phyloP scores from a whole-genome alignment of 2,329 filamentous ascomycete genomes.

The Aspergillus tanneri region DNA sequence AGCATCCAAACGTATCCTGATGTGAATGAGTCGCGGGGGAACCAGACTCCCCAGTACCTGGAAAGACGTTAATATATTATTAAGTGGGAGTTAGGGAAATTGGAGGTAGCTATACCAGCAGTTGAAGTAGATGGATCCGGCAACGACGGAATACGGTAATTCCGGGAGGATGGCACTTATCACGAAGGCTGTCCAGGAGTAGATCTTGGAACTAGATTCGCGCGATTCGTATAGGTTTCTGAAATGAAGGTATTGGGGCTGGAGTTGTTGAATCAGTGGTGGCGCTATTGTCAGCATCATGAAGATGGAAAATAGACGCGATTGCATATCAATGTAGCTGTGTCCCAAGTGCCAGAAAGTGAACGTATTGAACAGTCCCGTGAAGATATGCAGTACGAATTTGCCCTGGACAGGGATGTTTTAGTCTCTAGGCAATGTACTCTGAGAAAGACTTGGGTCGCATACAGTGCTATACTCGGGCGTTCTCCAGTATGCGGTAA shows the following conservation, averaged over 20 bases:
- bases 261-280: slow-evolving; percentile 72
- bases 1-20: slow-evolving; percentile 64
- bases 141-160: slow-evolving; percentile 66
- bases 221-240: slow-evolving; percentile 68
- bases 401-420: slow-evolving; percentile 51
- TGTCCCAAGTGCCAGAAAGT: slow-evolving; percentile 65
- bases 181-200: slow-evolving; percentile 71
- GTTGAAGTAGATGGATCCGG: slow-evolving; percentile 64
- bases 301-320: slow-evolving; percentile 72
- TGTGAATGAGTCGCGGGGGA: slow-evolving; percentile 56
- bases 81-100: not conserved
- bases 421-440: not conserved
- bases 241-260: slow-evolving; percentile 67
- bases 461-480: slow-evolving; percentile 57
- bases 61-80: not conserved
- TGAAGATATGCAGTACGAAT: slow-evolving; percentile 61
- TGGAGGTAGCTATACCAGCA: slow-evolving; percentile 53
- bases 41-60: slow-evolving; percentile 57
- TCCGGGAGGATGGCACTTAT: slow-evolving; percentile 66
- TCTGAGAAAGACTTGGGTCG: not conserved
- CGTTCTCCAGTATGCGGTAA: slow-evolving; percentile 64
- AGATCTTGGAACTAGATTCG: slow-evolving; percentile 76
- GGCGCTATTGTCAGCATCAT: slow-evolving; percentile 74
- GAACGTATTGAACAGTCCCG: slow-evolving; percentile 68
- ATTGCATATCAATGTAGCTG: slow-evolving; percentile 63